Percentiles rank a stretch among this genome's conserved stretches.
These are phyloP conservation scores for Nakazawaea laoshanensis DNA, from an alignment of 805 yeast genomes.

Conservation along the genomic window DNA sequence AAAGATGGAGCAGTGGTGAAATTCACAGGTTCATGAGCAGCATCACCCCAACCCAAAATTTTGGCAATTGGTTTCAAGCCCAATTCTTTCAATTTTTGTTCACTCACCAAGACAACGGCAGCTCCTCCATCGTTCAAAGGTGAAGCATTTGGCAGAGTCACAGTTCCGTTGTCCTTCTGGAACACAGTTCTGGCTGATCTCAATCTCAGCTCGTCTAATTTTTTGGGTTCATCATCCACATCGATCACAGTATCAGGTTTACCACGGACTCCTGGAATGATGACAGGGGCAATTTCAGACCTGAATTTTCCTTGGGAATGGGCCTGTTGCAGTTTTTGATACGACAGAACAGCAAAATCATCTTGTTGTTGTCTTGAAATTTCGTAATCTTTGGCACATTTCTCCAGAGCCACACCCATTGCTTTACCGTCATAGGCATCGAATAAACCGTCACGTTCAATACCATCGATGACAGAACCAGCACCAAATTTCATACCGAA, in stretches of 20 bases:
- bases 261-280: slow-evolving; percentile 84
- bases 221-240: slow-evolving; percentile 77
- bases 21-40: slow-evolving; percentile 90
- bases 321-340: slow-evolving; percentile 80
- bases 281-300: slow-evolving; percentile 78
- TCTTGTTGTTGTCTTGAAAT: slow-evolving; percentile 85
- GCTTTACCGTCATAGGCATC: slow-evolving; percentile 85
- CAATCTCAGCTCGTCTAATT: slow-evolving; percentile 71
- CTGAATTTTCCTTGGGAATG: slow-evolving; percentile 74
- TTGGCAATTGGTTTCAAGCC: slow-evolving; percentile 84
- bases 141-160: slow-evolving; percentile 96
- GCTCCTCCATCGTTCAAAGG: slow-evolving; percentile 98
- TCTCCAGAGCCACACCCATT: slow-evolving; percentile 98
- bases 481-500: slow-evolving; percentile 89
- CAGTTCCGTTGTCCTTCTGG: slow-evolving; percentile 89
- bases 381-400: slow-evolving; percentile 78
- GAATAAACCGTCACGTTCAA: slow-evolving; percentile 84
- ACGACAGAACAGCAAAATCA: slow-evolving; percentile 75
- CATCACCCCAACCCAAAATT: slow-evolving; percentile 95
- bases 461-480: slow-evolving; percentile 70
- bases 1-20: slow-evolving; percentile 94
- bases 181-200: slow-evolving; percentile 88
- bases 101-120: slow-evolving; percentile 84
- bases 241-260: slow-evolving; percentile 71
- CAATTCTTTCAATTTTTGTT: slow-evolving; percentile 73